Evolutionary conservation across 1,284 basidiomycete species (phyloP).

Genomic region (Cryptococcus deneoformans): DNA sequence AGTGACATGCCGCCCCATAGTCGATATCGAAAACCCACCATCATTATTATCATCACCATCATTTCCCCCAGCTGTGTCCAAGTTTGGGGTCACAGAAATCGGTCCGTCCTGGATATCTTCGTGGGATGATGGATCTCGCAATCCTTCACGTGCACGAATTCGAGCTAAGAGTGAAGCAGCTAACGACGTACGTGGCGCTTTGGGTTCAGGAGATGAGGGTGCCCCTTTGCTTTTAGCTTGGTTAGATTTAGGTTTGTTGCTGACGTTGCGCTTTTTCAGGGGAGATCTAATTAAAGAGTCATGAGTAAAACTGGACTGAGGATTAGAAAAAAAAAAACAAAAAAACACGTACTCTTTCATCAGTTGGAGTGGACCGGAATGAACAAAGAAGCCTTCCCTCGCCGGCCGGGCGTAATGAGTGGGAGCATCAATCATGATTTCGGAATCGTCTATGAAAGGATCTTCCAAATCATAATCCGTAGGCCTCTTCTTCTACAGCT

Average conservation of each 20-base stretch:
- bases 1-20: too few species aligned
- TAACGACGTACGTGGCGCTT: neutral
- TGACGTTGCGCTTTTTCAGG: neutral
- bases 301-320: neutral
- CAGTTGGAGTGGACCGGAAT: constrained; percentile 77
- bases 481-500: constrained; percentile 51
- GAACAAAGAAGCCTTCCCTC: constrained; percentile 92
- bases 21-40: too few species aligned
- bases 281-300: neutral
- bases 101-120: too few species aligned
- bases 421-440: constrained; percentile 83
- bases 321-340: neutral
- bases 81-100: too few species aligned
- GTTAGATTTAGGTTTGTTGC: neutral
- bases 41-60: neutral
- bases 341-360: constrained; percentile 39
- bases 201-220: neutral
- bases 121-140: too few species aligned
- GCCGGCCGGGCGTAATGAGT: constrained; percentile 90
- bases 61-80: too few species aligned
- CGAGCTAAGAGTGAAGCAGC: neutral
- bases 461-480: constrained; percentile 86
- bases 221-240: constrained; percentile 2
- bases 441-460: constrained; percentile 97
- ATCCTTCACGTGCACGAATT: too few species aligned